phyloP scores from a whole-genome alignment of 1,284 basidiomycete species.

The Fomitiporia mediterranea region DNA sequence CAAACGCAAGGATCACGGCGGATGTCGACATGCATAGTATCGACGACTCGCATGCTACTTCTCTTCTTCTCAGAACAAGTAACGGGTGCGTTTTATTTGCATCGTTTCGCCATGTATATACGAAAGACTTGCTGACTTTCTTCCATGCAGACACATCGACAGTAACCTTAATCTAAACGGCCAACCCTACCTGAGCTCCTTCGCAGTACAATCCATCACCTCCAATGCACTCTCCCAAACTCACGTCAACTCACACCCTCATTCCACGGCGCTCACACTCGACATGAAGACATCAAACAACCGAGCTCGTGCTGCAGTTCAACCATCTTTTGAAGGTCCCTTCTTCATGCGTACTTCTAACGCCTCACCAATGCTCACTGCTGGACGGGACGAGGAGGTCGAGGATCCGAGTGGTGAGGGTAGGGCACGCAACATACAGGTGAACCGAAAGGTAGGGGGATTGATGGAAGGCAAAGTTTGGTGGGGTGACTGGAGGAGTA shows the following conservation, averaged over 20 bases:
- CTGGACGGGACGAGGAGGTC: neutral
- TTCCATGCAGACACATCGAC: neutral
- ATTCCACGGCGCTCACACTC: constrained; percentile 6
- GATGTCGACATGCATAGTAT: constrained; percentile 18
- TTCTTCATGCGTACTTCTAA: constrained; percentile 11
- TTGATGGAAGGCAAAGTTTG: constrained; percentile 10
- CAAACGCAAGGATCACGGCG: constrained; percentile 19
- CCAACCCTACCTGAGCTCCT: constrained; percentile 3
- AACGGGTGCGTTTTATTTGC: constrained; percentile 15
- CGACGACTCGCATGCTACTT: constrained; percentile 6
- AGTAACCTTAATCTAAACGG: neutral
- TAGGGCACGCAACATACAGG: constrained; percentile 4
- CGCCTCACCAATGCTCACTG: neutral
- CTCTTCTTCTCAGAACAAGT: constrained; percentile 16
- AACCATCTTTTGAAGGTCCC: constrained; percentile 22
- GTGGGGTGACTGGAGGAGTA: constrained; percentile 9
- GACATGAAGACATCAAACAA: constrained; percentile 14
- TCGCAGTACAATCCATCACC: constrained; percentile 16
- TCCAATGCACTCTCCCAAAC: constrained; percentile 17
- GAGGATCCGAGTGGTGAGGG: constrained; percentile 19
- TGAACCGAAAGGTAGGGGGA: neutral
- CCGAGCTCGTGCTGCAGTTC: constrained; percentile 8
- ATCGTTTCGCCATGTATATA: neutral
- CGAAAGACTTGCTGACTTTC: neutral
- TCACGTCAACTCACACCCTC: constrained; percentile 10